These are phyloP conservation scores for Lodderomyces metapsilosis DNA, from an alignment of 1,139 yeast species.

Conservation along the genomic window DNA sequence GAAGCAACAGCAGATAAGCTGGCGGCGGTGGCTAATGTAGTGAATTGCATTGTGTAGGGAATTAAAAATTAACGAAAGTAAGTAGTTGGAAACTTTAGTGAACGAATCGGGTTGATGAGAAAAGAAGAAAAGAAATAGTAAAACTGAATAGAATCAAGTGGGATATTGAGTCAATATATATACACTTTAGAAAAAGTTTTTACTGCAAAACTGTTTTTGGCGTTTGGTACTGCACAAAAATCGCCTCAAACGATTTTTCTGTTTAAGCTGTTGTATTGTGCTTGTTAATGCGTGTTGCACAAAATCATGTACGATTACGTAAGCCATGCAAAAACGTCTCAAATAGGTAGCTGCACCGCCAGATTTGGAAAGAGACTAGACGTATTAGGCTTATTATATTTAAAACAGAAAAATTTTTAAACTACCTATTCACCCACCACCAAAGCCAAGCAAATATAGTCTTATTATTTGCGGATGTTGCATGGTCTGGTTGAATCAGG, in stretches of 20 bases:
- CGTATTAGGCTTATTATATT: background rate
- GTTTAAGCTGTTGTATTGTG: too few relatives aligned
- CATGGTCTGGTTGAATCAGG: background rate
- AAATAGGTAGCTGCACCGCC: background rate
- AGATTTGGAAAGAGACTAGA: background rate
- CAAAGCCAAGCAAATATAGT: background rate
- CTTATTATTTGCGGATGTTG: background rate
- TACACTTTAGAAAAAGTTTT: too few relatives aligned
- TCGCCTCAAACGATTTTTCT: background rate
- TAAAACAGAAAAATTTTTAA: too few relatives aligned
- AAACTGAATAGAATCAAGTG: background rate
- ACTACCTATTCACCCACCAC: background rate
- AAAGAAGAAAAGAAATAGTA: conserved; percentile 13
- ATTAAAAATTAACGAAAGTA: conserved; percentile 10
- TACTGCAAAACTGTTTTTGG: conserved; percentile 1
- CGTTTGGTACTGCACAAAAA: background rate
- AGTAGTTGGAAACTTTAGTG: conserved; percentile 2
- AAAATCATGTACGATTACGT: background rate
- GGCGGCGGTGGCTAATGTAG: conserved; percentile 35
- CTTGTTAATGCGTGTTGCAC: too few relatives aligned
- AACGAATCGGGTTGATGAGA: conserved; percentile 1
- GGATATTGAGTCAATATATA: too few relatives aligned
- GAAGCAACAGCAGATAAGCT: conserved; percentile 34
- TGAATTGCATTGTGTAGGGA: conserved; percentile 35
- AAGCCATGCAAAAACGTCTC: background rate